Conservation (phyloP, 192 early-diverging fungal species). For the Backusella macrospora region DNA sequence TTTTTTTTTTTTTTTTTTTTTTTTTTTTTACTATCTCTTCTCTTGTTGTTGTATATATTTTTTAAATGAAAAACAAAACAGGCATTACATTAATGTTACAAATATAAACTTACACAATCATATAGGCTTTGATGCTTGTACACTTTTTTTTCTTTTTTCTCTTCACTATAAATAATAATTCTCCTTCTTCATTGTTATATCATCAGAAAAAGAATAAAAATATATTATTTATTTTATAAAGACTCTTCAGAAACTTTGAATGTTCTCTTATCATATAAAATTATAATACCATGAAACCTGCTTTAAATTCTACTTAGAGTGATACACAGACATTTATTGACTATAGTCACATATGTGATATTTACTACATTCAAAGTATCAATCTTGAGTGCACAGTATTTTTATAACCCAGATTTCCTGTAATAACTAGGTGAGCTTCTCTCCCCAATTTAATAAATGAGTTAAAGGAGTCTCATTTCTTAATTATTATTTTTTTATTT, state of each 20-base stretch:
- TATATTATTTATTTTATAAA: not conserved
- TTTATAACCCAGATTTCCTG: too few species aligned
- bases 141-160: not conserved
- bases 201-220: conserved; percentile 1
- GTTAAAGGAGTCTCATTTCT: too few species aligned
- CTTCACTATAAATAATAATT: not conserved
- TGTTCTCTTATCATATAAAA: not conserved
- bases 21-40: not conserved
- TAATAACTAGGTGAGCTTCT: too few species aligned
- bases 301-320: too few species aligned
- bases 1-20: not conserved
- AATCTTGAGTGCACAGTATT: too few species aligned
- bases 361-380: too few species aligned
- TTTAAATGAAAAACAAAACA: not conserved
- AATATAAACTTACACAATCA: not conserved
- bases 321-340: too few species aligned
- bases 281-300: not conserved
- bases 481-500: too few species aligned
- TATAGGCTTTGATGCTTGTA: not conserved
- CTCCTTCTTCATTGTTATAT: not conserved
- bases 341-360: too few species aligned
- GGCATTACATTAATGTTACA: conserved; percentile 3
- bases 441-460: too few species aligned
- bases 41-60: conserved; percentile 8
- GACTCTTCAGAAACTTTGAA: not conserved